phyloP scores from a whole-genome alignment of 352 stramenopile genomes.

The Globisporangium spinosum region DNA sequence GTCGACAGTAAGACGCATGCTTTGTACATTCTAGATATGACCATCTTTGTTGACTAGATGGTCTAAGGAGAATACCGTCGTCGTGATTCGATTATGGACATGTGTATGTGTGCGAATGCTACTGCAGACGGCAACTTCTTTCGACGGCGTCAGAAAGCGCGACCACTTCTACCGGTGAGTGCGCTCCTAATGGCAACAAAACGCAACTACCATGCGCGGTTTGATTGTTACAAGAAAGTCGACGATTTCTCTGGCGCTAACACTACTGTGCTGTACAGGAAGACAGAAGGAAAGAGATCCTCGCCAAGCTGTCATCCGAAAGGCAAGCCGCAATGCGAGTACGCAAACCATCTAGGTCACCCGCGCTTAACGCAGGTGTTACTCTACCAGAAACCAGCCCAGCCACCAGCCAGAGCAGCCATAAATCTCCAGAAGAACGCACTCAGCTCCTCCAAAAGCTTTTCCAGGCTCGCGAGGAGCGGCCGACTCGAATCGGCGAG shows the following conservation, averaged over 20 bases:
- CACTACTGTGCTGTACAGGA: slow-evolving; percentile 27
- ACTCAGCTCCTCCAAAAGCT: slow-evolving; percentile 28
- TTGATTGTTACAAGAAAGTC: not conserved
- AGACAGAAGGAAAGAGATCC: slow-evolving; percentile 54
- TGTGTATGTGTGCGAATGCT: not conserved
- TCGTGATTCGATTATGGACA: not conserved
- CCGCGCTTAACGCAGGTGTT: not conserved
- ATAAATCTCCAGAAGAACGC: slow-evolving; percentile 19
- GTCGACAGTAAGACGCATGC: not conserved
- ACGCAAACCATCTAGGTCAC: slow-evolving; percentile 1
- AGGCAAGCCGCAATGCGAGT: slow-evolving; percentile 36
- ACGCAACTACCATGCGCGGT: not conserved
- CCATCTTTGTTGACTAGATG: not conserved
- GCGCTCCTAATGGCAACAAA: not conserved
- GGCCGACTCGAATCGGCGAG: not conserved
- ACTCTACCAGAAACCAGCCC: not conserved
- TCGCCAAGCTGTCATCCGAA: slow-evolving; percentile 61
- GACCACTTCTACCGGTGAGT: slow-evolving; percentile 37
- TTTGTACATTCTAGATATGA: not conserved
- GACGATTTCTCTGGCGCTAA: not conserved
- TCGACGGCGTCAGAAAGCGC: slow-evolving; percentile 26
- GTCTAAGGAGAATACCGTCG: not conserved
- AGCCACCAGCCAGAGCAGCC: not conserved
- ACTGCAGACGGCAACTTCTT: slow-evolving; percentile 20
- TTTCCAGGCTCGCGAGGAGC: slow-evolving; percentile 6